Conservation (phyloP, 768 basidiomycete genomes). For the Rhizopogon rudus region DNA sequence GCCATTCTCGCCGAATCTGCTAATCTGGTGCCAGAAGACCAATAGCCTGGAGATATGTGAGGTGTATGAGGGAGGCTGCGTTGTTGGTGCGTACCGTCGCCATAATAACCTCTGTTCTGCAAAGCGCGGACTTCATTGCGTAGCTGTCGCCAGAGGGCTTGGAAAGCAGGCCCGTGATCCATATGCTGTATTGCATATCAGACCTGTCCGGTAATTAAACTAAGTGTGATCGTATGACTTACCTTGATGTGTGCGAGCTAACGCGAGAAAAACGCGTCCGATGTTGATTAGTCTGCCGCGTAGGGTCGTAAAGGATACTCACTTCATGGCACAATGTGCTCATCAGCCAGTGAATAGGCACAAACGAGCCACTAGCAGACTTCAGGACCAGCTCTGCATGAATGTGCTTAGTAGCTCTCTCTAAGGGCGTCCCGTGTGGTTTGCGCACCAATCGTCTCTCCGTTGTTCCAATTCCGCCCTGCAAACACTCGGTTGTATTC, state of each 20-base stretch:
- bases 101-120: constrained; percentile 76
- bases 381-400: constrained; percentile 71
- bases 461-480: constrained; percentile 82
- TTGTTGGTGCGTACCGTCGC: constrained; percentile 52
- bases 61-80: neutral
- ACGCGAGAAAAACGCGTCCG: constrained; percentile 3
- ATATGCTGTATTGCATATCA: constrained; percentile 48
- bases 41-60: constrained; percentile 52
- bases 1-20: constrained; percentile 54
- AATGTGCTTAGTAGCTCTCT: neutral
- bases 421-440: neutral
- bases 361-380: constrained; percentile 53
- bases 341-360: constrained; percentile 64
- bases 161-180: constrained; percentile 76
- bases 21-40: constrained; percentile 74
- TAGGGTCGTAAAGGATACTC: constrained; percentile 10
- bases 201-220: neutral
- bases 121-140: constrained; percentile 60
- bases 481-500: constrained; percentile 75
- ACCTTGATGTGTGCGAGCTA: constrained; percentile 85
- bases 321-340: constrained; percentile 85
- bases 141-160: constrained; percentile 67
- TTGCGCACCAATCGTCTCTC: constrained; percentile 66
- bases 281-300: neutral
- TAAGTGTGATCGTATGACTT: constrained; percentile 1